Evolutionary conservation across 2,329 filamentous ascomycete species (phyloP).

Genomic region (Hirsutella thompsonii): DNA sequence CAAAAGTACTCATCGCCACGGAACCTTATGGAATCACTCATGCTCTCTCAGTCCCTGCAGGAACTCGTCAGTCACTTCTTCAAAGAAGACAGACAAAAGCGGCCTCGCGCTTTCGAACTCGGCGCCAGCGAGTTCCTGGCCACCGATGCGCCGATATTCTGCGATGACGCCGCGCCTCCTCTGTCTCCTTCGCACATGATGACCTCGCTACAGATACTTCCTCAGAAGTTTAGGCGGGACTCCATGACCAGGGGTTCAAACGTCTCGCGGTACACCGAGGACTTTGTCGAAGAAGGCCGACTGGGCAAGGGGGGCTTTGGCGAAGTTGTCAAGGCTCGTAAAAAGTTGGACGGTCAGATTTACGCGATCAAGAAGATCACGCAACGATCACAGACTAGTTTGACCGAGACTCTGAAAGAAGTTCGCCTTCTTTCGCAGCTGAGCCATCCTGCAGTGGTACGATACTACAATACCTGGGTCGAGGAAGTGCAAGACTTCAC

Average conservation of each 20-base stretch:
- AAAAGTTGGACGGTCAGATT: constrained; percentile 83
- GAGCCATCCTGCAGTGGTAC: constrained; percentile 74
- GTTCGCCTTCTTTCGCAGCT: constrained; percentile 84
- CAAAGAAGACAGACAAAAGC: constrained; percentile 68
- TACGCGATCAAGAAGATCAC: constrained; percentile 97
- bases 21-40: constrained; percentile 56
- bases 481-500: constrained; percentile 51
- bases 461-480: constrained; percentile 93
- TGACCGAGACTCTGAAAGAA: constrained; percentile 74
- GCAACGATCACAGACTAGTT: constrained; percentile 61
- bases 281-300: constrained; percentile 81
- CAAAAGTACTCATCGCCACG: constrained; percentile 69
- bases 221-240: constrained; percentile 43
- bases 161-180: constrained; percentile 27
- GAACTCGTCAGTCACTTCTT: constrained; percentile 80
- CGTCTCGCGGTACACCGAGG: constrained; percentile 69
- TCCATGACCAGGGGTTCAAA: constrained; percentile 39
- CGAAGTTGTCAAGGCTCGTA: constrained; percentile 88
- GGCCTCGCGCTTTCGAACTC: constrained; percentile 68
- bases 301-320: constrained; percentile 92
- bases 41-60: constrained; percentile 60
- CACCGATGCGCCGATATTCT: constrained; percentile 47
- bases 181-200: constrained; percentile 29
- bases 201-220: constrained; percentile 27
- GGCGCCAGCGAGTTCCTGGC: constrained; percentile 53